Percentiles rank a stretch among this genome's conserved stretches.
phyloP scores from a whole-genome alignment of 176 grass and related monocot species.

The Pontederia crassipes region DNA sequence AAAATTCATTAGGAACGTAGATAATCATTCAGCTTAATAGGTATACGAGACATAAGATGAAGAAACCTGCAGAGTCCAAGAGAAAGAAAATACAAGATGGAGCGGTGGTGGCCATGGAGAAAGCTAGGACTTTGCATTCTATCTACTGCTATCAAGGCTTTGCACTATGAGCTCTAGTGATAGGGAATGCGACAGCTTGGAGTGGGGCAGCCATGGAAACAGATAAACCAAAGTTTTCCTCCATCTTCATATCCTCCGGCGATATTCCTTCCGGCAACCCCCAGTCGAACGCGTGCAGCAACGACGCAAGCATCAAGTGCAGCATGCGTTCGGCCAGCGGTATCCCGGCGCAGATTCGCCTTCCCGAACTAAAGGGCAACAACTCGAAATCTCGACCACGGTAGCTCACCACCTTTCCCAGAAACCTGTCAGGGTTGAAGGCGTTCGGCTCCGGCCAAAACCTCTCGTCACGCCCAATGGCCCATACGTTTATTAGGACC shows the following conservation, averaged over 20 bases:
- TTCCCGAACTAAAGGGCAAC: background rate
- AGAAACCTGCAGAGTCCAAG: no score
- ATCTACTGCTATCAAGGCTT: no score
- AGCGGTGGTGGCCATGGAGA: no score
- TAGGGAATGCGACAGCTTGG: no score
- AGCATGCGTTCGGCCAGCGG: background rate
- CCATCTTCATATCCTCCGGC: background rate
- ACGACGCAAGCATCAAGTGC: background rate
- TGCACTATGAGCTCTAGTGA: no score
- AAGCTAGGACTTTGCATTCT: no score
- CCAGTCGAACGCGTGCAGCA: slow-evolving; percentile 3
- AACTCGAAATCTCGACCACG: slow-evolving; percentile 1
- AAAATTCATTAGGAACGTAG: no score
- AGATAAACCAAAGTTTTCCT: background rate
- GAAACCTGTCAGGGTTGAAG: background rate
- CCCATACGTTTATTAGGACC: slow-evolving; percentile 2
- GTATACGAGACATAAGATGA: no score
- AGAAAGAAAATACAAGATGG: no score
- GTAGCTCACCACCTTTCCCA: background rate
- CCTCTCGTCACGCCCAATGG: background rate
- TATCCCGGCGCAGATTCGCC: background rate
- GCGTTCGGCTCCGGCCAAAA: background rate
- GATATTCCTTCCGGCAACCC: background rate
- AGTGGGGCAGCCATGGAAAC: no score
- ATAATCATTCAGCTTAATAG: no score